Conservation (phyloP, 2,329 filamentous ascomycete species). For the Venturia carpophila region DNA sequence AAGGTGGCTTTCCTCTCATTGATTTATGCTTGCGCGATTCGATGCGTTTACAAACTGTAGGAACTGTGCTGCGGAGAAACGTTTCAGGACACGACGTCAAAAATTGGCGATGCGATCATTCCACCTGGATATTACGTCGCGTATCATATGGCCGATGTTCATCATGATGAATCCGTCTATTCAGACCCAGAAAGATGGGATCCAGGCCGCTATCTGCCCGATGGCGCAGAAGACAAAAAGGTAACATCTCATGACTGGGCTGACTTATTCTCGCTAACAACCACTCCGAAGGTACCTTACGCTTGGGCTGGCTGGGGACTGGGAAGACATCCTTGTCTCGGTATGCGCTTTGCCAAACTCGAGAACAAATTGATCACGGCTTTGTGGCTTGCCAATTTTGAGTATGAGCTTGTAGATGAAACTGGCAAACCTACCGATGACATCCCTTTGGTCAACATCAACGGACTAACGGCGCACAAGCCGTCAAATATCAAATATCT, state of each 20-base stretch:
- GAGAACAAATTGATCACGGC: conserved; percentile 45
- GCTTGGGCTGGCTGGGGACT: conserved; percentile 34
- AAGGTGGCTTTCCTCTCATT: conserved; percentile 46
- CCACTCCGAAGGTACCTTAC: conserved; percentile 20
- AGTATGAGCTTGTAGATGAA: conserved; percentile 38
- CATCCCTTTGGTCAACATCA: conserved; percentile 24
- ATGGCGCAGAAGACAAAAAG: conserved; percentile 42
- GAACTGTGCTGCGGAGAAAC: conserved; percentile 47
- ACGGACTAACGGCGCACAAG: background rate
- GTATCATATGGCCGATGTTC: background rate
- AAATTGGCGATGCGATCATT: conserved; percentile 43
- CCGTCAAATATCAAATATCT: background rate
- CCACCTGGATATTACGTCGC: conserved; percentile 40
- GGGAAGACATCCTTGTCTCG: conserved; percentile 33
- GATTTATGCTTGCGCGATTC: conserved; percentile 47
- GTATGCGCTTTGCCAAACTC: conserved; percentile 45
- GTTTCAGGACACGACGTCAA: conserved; percentile 38
- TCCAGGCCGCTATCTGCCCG: conserved; percentile 42
- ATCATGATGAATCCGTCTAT: conserved; percentile 33
- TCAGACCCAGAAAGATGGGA: conserved; percentile 43
- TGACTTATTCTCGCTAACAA: background rate
- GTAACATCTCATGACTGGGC: conserved; percentile 9
- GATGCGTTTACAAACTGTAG: conserved; percentile 44
- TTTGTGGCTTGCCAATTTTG: conserved; percentile 44
- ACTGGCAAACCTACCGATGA: conserved; percentile 28